Evolutionary conservation across 257 asterid species (phyloP).

Genomic region (Ehretia macrophylla): DNA sequence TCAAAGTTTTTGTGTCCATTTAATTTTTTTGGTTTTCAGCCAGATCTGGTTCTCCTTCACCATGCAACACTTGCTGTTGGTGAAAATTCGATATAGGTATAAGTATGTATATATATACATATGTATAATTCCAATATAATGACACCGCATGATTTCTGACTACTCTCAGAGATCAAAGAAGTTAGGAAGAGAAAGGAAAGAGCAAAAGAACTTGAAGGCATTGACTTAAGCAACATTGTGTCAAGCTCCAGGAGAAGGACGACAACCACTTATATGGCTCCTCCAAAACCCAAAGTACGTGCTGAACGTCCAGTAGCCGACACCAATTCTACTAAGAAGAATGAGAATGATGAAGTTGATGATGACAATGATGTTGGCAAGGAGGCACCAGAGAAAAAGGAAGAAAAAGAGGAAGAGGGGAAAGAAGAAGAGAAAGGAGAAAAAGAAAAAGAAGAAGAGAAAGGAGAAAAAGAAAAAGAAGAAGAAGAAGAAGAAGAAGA

Average conservation of each 20-base stretch:
- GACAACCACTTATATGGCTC: constrained; percentile 52
- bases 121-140: neutral
- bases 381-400: constrained; percentile 8
- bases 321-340: constrained; percentile 31
- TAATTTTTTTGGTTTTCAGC: no score
- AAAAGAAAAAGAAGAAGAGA: constrained; percentile 9
- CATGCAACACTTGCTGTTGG: no score
- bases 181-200: constrained; percentile 80
- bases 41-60: no score
- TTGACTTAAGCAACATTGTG: constrained; percentile 86
- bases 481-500: constrained; percentile 21
- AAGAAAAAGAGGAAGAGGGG: constrained; percentile 6
- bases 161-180: constrained; percentile 66
- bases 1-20: no score
- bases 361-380: constrained; percentile 11
- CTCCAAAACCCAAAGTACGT: constrained; percentile 39
- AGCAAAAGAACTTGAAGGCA: constrained; percentile 95
- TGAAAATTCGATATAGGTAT: no score
- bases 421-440: constrained; percentile 6
- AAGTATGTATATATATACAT: no score
- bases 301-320: constrained; percentile 31
- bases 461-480: constrained; percentile 14
- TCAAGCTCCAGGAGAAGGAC: constrained; percentile 93
- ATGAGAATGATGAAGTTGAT: constrained; percentile 24
- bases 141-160: constrained; percentile 11